These are phyloP conservation scores for Termitomyces sp. DNA, from an alignment of 768 basidiomycete genomes.

Conservation along the genomic window DNA sequence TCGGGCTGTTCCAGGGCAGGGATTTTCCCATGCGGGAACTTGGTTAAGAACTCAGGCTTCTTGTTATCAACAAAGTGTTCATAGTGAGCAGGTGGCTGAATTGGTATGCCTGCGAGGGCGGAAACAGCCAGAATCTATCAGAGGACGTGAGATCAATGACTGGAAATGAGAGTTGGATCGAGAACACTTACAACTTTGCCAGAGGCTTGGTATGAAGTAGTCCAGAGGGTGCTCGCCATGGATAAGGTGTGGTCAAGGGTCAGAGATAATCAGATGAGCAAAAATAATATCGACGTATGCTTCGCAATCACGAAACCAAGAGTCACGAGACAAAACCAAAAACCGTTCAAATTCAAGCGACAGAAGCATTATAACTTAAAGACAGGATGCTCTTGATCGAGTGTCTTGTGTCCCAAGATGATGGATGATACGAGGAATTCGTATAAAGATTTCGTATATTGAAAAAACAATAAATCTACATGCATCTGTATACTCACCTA, in stretches of 20 bases:
- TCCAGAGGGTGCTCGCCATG: slow-evolving; percentile 57
- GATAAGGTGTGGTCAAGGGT: not conserved
- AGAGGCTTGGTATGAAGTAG: slow-evolving; percentile 31
- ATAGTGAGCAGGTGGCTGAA: slow-evolving; percentile 51
- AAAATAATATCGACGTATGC: not conserved
- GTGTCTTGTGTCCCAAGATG: not conserved
- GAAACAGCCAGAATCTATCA: slow-evolving; percentile 47
- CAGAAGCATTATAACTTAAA: not conserved
- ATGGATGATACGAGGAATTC: not conserved
- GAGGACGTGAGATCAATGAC: not conserved
- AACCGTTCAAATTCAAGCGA: not conserved
- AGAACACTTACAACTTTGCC: slow-evolving; percentile 46
- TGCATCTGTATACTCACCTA: not conserved
- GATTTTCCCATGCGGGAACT: slow-evolving; percentile 81
- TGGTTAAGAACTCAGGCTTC: slow-evolving; percentile 60
- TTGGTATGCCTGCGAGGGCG: slow-evolving; percentile 51
- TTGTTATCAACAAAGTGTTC: slow-evolving; percentile 63
- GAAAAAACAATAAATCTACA: not conserved
- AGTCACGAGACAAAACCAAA: not conserved
- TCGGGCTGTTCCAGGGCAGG: slow-evolving; percentile 76
- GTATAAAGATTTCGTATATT: not conserved
- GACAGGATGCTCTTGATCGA: not conserved
- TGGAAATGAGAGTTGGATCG: not conserved
- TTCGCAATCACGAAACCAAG: not conserved
- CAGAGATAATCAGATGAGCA: not conserved